phyloP scores from a whole-genome alignment of 164 flowering plant species.

The Macadamia integrifolia region DNA sequence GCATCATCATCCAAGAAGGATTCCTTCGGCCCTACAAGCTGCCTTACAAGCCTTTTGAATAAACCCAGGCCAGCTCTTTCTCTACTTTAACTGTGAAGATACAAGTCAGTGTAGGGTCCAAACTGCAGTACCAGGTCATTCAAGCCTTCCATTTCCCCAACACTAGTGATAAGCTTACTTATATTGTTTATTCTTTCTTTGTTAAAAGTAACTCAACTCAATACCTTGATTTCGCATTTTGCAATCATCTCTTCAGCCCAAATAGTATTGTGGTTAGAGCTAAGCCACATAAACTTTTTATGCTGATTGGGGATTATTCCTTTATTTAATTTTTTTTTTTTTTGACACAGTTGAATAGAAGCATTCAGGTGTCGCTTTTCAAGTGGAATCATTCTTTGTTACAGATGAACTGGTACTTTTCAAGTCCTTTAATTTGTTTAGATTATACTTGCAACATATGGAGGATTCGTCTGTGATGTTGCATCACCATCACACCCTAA shows the following conservation, averaged over 20 bases:
- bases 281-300: background rate
- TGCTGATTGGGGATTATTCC: background rate
- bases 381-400: too few species aligned
- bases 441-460: too few species aligned
- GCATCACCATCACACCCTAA: background rate
- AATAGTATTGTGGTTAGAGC: constrained; percentile 6
- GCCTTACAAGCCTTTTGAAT: background rate
- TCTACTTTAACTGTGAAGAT: background rate
- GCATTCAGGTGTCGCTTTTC: background rate
- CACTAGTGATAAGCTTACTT: constrained; percentile 3
- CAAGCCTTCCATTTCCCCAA: constrained; percentile 2
- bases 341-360: background rate
- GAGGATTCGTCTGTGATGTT: background rate
- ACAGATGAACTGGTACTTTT: too few species aligned
- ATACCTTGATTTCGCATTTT: constrained; percentile 14
- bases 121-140: background rate
- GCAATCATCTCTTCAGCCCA: constrained; percentile 2
- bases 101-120: constrained; percentile 15
- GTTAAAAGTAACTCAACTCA: background rate
- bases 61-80: background rate
- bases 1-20: background rate
- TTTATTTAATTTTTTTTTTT: too few species aligned
- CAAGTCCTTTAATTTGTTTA: too few species aligned
- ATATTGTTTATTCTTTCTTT: constrained; percentile 3
- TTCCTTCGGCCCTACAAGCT: background rate